phyloP scores from a whole-genome alignment of 805 yeast species.

The Ogataea minuta region DNA sequence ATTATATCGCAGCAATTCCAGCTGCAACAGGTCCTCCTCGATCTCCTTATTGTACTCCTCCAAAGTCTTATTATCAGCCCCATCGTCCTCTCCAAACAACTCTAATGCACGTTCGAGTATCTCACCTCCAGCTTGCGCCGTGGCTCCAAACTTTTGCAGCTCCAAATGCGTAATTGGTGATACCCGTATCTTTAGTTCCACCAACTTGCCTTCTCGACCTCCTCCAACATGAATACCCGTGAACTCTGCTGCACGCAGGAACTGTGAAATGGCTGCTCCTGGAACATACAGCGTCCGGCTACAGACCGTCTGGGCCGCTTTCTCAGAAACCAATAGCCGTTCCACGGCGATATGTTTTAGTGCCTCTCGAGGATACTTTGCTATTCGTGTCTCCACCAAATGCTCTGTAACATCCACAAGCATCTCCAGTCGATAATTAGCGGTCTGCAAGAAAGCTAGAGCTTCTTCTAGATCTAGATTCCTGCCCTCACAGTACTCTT shows the following conservation, averaged over 20 bases:
- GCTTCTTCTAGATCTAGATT: constrained; percentile 41
- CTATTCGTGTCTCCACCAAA: constrained; percentile 22
- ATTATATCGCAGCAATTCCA: constrained; percentile 25
- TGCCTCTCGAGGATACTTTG: constrained; percentile 31
- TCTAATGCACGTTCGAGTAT: constrained; percentile 7
- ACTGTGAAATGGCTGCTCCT: constrained; percentile 16
- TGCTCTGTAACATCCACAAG: constrained; percentile 18
- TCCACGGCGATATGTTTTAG: constrained; percentile 28
- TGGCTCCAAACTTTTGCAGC: constrained; percentile 6
- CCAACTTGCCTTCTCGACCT: constrained; percentile 1
- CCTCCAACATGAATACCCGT: constrained; percentile 1
- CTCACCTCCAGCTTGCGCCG: constrained; percentile 2
- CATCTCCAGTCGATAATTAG: constrained; percentile 34
- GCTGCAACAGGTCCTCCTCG: constrained; percentile 28
- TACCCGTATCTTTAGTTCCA: constrained; percentile 10
- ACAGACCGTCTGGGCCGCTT: constrained; percentile 12
- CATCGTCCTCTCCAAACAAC: not conserved
- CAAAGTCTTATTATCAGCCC: constrained; percentile 3
- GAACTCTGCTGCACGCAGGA: constrained; percentile 2
- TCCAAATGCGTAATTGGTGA: constrained; percentile 12
- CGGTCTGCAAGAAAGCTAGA: constrained; percentile 37
- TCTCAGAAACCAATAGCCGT: constrained; percentile 17
- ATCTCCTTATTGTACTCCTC: constrained; percentile 16
- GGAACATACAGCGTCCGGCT: constrained; percentile 13
- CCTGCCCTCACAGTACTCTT: constrained; percentile 32